These are phyloP conservation scores for Calonectria pseudoturangicola DNA, from an alignment of 2,329 filamentous ascomycete genomes.

Conservation along the genomic window DNA sequence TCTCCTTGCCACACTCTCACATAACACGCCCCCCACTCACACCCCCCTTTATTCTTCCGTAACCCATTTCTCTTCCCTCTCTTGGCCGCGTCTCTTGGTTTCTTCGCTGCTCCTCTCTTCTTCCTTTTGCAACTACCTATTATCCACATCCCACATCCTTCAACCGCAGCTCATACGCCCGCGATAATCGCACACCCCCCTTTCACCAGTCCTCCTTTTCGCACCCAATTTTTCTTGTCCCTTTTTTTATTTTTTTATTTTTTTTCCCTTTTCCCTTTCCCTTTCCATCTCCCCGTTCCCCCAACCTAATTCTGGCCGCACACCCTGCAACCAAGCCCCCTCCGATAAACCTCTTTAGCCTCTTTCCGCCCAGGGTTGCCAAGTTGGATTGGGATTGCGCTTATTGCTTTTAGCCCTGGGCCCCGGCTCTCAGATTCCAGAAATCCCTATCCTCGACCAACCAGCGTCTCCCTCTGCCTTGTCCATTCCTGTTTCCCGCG, in stretches of 20 bases:
- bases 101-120: slow-evolving; percentile 31
- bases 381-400: slow-evolving; percentile 48
- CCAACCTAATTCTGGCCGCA: slow-evolving; percentile 41
- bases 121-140: slow-evolving; percentile 29
- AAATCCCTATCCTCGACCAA: slow-evolving; percentile 54
- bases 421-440: slow-evolving; percentile 52
- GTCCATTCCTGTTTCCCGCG: slow-evolving; percentile 52
- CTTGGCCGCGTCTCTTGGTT: slow-evolving; percentile 35
- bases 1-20: slow-evolving; percentile 16
- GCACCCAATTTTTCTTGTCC: slow-evolving; percentile 3
- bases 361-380: slow-evolving; percentile 44
- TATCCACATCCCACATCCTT: slow-evolving; percentile 29
- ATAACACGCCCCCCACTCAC: slow-evolving; percentile 29
- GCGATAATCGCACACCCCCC: slow-evolving; percentile 11
- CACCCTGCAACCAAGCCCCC: slow-evolving; percentile 38
- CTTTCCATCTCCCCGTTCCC: slow-evolving; percentile 1
- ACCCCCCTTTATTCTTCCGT: slow-evolving; percentile 38
- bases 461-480: slow-evolving; percentile 50
- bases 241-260: neutral
- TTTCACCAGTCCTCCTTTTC: neutral
- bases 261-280: neutral
- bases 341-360: slow-evolving; percentile 42
- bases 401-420: slow-evolving; percentile 52
- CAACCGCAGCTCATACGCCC: slow-evolving; percentile 31
- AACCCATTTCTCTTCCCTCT: slow-evolving; percentile 38